Evolutionary conservation across 345 rosid species (phyloP), one percentile per base, ranked within the genome.

Genomic region (Acer negundo): DNA sequence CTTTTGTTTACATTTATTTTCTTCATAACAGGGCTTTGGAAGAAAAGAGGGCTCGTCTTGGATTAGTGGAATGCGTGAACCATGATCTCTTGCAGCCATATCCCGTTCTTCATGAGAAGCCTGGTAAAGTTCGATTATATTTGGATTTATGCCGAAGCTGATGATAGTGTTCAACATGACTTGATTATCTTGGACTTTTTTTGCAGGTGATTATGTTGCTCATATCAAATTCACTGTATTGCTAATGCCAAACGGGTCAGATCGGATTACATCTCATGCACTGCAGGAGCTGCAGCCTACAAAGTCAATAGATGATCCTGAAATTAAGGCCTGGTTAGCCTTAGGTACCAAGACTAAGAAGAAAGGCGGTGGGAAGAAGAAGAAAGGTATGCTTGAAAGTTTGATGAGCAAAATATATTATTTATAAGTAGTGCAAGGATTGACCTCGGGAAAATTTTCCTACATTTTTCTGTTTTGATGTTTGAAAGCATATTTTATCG

Each of bases 161-260:
- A 35, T 35, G 38, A 35, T 35, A 6, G 38, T 35, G 38, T 35
- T 35, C 6, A 35, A 5, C 38, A 35, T 35, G 38, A 4, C 38
- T 35, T 10, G 20, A 16, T 28, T 10, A 78, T 40, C 1, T 2
- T 61, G 72, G 19, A 46, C 38, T 9, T 63, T 7, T 55, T 19
- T 74, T 78, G 75, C 87, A 97, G 99, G 98, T 67, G 98, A 93
- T 80, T 84, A 70, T 51, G 97, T 91, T 78, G 99, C 98, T 12
- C 99, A 93, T 80, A 89, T 91, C 55, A 97, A 97, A 70, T 94
- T 94, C 87, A 94, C 98, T 0, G 98, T 94, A 6, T 71, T 97
- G 85, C 83, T 97, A 47, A 94, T 97, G 99, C 98, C 98, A 3
- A 97, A 97, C 62, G 99, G 99, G 28, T 94, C 99, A 4, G 99